A percentile compares a stretch with the other conserved stretches of the same genome.
These are phyloP conservation scores for Albophoma yamanashiensis DNA, from an alignment of 2,329 filamentous ascomycete genomes.

Conservation along the genomic window DNA sequence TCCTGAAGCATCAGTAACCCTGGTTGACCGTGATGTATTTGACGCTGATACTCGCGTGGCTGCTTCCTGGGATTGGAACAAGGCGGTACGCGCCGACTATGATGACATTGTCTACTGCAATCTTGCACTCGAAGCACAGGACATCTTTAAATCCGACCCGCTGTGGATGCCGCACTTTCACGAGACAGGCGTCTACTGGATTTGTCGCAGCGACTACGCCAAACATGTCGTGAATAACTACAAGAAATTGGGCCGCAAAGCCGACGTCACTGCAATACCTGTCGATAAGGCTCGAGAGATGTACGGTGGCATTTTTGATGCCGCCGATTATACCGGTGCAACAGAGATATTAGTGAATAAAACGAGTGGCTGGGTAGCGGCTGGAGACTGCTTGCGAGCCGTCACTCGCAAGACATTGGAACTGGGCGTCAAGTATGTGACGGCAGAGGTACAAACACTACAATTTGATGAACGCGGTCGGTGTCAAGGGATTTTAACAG, in stretches of 20 bases:
- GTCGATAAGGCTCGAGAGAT: constrained; percentile 34
- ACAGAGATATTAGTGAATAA: constrained; percentile 51
- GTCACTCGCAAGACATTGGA: constrained; percentile 41
- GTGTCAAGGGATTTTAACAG: constrained; percentile 38
- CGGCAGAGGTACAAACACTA: constrained; percentile 37
- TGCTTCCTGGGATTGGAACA: constrained; percentile 65
- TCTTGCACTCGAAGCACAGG: constrained; percentile 55
- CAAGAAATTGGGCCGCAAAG: constrained; percentile 27
- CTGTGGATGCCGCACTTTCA: constrained; percentile 48
- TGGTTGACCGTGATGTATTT: constrained; percentile 46
- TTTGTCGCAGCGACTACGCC: constrained; percentile 39
- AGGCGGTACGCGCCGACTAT: constrained; percentile 61
- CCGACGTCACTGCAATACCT: constrained; percentile 31
- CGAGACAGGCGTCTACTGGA: constrained; percentile 48
- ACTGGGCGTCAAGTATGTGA: constrained; percentile 48
- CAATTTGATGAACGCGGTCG: constrained; percentile 31
- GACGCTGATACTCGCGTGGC: constrained; percentile 38
- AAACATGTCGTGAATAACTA: constrained; percentile 44
- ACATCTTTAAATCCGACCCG: constrained; percentile 46
- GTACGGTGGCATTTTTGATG: constrained; percentile 47
- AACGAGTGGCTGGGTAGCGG: constrained; percentile 53
- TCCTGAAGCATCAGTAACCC: constrained; percentile 37
- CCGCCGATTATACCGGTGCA: constrained; percentile 48
- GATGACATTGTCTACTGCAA: constrained; percentile 51
- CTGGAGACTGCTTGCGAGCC: constrained; percentile 43